phyloP scores from a whole-genome alignment of 2,329 filamentous ascomycete genomes.

The Onygenales sp. region DNA sequence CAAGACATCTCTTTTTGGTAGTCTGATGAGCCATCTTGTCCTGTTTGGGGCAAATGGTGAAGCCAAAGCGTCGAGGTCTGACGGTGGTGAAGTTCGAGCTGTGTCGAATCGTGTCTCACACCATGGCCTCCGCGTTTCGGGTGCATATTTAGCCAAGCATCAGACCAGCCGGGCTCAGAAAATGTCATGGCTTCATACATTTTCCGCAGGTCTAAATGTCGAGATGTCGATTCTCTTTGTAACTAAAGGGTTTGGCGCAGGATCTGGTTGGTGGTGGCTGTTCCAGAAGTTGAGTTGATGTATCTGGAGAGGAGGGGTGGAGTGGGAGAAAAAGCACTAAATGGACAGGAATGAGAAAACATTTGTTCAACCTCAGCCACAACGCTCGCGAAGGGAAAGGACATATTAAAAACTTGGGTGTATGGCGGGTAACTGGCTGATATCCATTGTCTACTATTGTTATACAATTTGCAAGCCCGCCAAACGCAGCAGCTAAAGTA shows the following conservation, averaged over 20 bases:
- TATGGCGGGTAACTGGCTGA: not conserved
- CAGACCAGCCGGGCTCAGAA: not conserved
- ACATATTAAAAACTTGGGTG: not conserved
- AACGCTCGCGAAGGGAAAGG: not conserved
- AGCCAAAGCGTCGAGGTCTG: slow-evolving; percentile 5
- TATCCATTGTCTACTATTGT: not conserved
- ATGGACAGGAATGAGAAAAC: not conserved
- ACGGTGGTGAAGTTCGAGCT: slow-evolving; percentile 12
- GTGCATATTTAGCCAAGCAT: not conserved
- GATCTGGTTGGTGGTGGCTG: not conserved
- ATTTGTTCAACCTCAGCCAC: not conserved
- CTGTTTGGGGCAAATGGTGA: not conserved
- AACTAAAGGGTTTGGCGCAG: not conserved
- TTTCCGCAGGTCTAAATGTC: too few species aligned
- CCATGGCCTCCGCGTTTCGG: slow-evolving; percentile 9
- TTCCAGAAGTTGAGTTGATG: not conserved
- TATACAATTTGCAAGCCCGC: too few species aligned
- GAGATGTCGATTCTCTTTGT: not conserved
- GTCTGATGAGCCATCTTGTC: not conserved
- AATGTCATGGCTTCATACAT: not conserved
- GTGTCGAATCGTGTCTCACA: slow-evolving; percentile 12
- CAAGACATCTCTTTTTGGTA: not conserved
- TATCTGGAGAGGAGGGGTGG: too few species aligned
- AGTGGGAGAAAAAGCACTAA: not conserved
- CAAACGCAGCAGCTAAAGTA: too few species aligned